Conservation (phyloP, 2,329 filamentous ascomycete species). For the Paradendryphiella salina region DNA sequence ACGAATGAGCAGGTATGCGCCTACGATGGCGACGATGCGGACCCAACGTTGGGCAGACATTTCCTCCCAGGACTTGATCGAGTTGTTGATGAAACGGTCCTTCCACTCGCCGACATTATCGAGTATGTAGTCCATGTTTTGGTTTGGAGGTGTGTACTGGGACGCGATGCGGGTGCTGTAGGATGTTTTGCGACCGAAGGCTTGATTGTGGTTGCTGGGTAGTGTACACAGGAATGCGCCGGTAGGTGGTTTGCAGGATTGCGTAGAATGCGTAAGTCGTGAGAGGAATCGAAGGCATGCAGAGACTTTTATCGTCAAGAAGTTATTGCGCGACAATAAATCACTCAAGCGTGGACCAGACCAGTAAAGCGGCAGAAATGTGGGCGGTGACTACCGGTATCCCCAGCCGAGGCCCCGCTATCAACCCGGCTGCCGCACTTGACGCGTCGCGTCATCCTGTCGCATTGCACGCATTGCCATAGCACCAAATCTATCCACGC, state of each 20-base stretch:
- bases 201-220: neutral
- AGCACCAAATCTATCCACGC: neutral
- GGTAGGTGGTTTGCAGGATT: neutral
- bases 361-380: conserved; percentile 8
- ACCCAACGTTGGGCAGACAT: conserved; percentile 57
- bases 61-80: conserved; percentile 49
- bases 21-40: conserved; percentile 70
- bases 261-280: neutral
- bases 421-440: conserved; percentile 1
- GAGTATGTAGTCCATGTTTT: conserved; percentile 26
- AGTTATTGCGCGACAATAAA: conserved; percentile 9
- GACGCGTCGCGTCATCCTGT: conserved; percentile 27
- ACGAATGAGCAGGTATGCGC: conserved; percentile 70
- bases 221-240: neutral
- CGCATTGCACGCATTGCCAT: conserved; percentile 1
- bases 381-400: conserved; percentile 15
- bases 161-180: neutral
- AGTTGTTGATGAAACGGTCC: conserved; percentile 48
- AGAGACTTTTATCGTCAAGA: neutral
- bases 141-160: neutral
- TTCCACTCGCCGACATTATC: conserved; percentile 39
- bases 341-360: conserved; percentile 14
- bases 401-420: conserved; percentile 23
- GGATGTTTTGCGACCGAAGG: neutral
- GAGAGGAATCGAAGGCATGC: neutral